Evolutionary conservation across 257 asterid genomes (phyloP).

Genomic region (Anisodus tanguticus): DNA sequence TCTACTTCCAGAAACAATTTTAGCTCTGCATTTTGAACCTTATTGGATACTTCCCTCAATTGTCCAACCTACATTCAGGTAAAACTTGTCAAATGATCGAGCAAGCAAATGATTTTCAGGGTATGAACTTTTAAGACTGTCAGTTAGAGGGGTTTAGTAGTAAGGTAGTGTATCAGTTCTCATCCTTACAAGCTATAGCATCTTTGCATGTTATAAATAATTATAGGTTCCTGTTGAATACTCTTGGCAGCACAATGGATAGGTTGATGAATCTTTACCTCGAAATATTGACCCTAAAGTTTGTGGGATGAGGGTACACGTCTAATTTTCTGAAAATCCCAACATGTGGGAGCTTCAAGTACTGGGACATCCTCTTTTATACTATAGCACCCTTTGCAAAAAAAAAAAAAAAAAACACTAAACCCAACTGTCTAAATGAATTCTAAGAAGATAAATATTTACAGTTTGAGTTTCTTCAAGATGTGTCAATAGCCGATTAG

Average conservation of each 20-base stretch:
- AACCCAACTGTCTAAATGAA: not conserved
- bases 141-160: not conserved
- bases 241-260: not conserved
- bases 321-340: not conserved
- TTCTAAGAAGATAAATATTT: slow-evolving; percentile 32
- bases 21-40: slow-evolving; percentile 74
- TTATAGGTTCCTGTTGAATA: not conserved
- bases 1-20: slow-evolving; percentile 86
- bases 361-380: not conserved
- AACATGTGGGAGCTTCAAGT: not conserved
- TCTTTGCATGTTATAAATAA: not conserved
- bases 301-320: slow-evolving; percentile 1
- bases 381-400: not conserved
- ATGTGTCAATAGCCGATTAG: slow-evolving; percentile 78
- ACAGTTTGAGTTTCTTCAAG: slow-evolving; percentile 87
- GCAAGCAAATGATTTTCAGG: not conserved
- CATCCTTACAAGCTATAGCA: slow-evolving; percentile 11
- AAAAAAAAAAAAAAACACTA: not conserved
- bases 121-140: not conserved
- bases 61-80: slow-evolving; percentile 74
- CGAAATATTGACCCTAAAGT: not conserved
- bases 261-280: not conserved
- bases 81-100: not conserved
- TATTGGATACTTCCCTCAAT: slow-evolving; percentile 78
- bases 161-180: not conserved